Evolutionary conservation across 257 asterid genomes (phyloP).

Genomic region (Ilex asprella): DNA sequence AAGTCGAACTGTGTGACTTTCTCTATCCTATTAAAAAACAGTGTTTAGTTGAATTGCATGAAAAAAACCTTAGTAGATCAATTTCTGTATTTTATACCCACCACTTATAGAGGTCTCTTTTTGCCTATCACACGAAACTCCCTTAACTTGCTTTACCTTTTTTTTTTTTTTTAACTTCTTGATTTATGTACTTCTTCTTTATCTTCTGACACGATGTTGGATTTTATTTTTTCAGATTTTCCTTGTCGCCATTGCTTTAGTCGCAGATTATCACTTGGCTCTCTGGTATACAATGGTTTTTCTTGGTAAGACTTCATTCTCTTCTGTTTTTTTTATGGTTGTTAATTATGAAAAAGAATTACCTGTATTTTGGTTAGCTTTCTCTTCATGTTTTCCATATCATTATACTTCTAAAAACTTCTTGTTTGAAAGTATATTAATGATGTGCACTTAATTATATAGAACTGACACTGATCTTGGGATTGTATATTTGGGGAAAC

Average conservation of each 20-base stretch:
- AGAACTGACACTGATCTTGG: too few relatives aligned
- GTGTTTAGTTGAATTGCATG: too few relatives aligned
- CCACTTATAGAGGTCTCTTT: too few relatives aligned
- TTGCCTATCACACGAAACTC: too few relatives aligned
- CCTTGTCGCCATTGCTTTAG: slow-evolving; percentile 70
- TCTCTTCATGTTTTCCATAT: neutral
- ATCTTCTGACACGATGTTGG: slow-evolving; percentile 17
- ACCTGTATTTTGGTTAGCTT: neutral
- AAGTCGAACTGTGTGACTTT: too few relatives aligned
- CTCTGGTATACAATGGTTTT: slow-evolving; percentile 75
- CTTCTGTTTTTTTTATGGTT: slow-evolving; percentile 4
- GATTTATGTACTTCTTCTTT: neutral
- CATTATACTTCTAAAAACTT: neutral
- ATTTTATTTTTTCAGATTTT: slow-evolving; percentile 46
- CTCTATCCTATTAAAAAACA: too few relatives aligned
- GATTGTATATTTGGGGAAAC: neutral
- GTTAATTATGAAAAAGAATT: neutral
- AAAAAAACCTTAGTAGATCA: too few relatives aligned
- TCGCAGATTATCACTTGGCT: slow-evolving; percentile 86
- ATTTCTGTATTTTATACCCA: too few relatives aligned
- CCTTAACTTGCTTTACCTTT: too few relatives aligned
- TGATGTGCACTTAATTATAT: too few relatives aligned
- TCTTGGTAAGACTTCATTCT: slow-evolving; percentile 49
- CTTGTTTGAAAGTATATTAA: too few relatives aligned
- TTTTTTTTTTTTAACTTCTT: neutral